These are phyloP conservation scores for Nissolia schottii DNA, from an alignment of 306 rosid genomes.

Conservation along the genomic window DNA sequence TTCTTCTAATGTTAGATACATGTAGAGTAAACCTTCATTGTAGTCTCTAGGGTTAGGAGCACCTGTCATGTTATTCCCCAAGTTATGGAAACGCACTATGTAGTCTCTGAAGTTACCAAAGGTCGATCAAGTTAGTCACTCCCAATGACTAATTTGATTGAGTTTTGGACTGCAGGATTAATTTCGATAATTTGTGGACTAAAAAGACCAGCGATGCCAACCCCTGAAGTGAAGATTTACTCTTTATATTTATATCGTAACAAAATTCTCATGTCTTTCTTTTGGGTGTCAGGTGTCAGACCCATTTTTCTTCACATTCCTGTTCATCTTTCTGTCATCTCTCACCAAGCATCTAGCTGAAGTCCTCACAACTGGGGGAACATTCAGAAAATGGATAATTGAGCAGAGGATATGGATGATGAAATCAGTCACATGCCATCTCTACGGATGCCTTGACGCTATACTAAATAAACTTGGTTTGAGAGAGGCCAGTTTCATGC, in stretches of 20 bases:
- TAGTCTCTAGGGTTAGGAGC: too few species aligned
- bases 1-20: not conserved
- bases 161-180: too few species aligned
- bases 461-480: conserved; percentile 41
- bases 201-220: too few species aligned
- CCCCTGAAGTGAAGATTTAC: too few species aligned
- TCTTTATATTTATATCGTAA: not conserved
- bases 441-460: conserved; percentile 49
- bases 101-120: too few species aligned
- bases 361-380: conserved; percentile 43
- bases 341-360: conserved; percentile 33
- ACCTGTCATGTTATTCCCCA: too few species aligned
- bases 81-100: too few species aligned
- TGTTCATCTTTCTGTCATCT: conserved; percentile 40
- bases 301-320: conserved; percentile 29
- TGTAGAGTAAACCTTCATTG: too few species aligned
- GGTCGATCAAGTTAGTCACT: too few species aligned
- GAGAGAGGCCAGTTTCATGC: conserved; percentile 46
- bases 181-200: too few species aligned
- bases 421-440: conserved; percentile 35
- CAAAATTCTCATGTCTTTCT: not conserved
- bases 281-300: conserved; percentile 46
- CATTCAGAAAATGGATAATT: conserved; percentile 35
- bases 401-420: conserved; percentile 74
- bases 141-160: too few species aligned